A percentile compares a stretch with the other conserved stretches of the same genome.
phyloP scores from a whole-genome alignment of 352 stramenopile genomes.

The Globisporangium middletonii region DNA sequence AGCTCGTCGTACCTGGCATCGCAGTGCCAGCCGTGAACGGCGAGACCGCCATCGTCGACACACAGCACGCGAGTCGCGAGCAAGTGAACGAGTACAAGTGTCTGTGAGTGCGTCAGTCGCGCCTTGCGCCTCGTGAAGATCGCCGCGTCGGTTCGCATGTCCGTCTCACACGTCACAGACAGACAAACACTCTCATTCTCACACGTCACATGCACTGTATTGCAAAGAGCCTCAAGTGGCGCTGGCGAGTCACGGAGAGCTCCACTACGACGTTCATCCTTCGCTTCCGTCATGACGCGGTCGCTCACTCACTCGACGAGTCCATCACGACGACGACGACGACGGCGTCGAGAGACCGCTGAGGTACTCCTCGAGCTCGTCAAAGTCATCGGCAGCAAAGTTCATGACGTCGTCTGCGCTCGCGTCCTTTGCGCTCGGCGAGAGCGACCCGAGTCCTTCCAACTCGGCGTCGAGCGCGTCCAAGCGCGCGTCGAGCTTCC shows the following conservation, averaged over 20 bases:
- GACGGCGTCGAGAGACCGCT: conserved; percentile 62
- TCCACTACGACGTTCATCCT: too few relatives aligned
- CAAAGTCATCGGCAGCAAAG: conserved; percentile 85
- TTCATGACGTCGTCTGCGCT: conserved; percentile 67
- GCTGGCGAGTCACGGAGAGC: too few relatives aligned
- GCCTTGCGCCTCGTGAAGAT: neutral
- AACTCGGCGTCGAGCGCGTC: conserved; percentile 73
- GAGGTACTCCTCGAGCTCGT: conserved; percentile 85
- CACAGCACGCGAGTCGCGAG: neutral
- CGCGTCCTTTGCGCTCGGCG: conserved; percentile 36
- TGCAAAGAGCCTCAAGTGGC: too few relatives aligned
- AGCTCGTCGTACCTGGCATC: conserved; percentile 20
- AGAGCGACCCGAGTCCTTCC: conserved; percentile 46
- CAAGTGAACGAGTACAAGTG: too few relatives aligned
- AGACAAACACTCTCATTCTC: too few relatives aligned
- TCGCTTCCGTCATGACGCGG: neutral
- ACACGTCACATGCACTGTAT: too few relatives aligned
- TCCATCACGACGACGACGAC: conserved; percentile 3
- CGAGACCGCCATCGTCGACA: conserved; percentile 14
- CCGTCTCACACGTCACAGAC: too few relatives aligned
- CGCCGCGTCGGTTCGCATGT: neutral
- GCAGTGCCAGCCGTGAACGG: conserved; percentile 13
- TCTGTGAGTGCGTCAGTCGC: too few relatives aligned
- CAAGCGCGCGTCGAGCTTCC: conserved; percentile 53
- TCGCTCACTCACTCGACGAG: neutral